Evolutionary conservation across 306 rosid species (phyloP).

Genomic region (Castanea crenata): DNA sequence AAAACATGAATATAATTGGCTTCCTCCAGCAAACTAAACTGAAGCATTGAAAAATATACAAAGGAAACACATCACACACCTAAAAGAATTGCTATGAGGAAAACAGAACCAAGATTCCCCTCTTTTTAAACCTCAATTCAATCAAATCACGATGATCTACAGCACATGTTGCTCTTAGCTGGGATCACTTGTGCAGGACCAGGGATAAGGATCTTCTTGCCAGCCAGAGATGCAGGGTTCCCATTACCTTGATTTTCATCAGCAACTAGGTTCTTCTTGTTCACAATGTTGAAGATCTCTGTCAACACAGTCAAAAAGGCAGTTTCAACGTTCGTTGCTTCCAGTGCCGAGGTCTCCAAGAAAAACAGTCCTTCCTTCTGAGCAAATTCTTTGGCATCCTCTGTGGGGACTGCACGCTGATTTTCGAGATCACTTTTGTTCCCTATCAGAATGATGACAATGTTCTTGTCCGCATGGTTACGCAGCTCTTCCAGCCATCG

Average conservation of each 20-base stretch:
- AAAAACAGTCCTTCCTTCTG: slow-evolving; percentile 91
- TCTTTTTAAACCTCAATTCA: slow-evolving; percentile 18
- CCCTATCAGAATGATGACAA: slow-evolving; percentile 85
- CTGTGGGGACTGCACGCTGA: slow-evolving; percentile 83
- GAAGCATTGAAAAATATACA: slow-evolving; percentile 45
- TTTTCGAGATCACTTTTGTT: slow-evolving; percentile 82
- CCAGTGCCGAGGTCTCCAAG: slow-evolving; percentile 88
- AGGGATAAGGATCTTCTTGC: slow-evolving; percentile 76
- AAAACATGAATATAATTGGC: slow-evolving; percentile 25
- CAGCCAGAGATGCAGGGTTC: slow-evolving; percentile 58
- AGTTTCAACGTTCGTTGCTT: slow-evolving; percentile 82
- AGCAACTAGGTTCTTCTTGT: slow-evolving; percentile 71
- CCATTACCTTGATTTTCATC: slow-evolving; percentile 68
- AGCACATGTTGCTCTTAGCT: slow-evolving; percentile 63
- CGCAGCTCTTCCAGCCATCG: slow-evolving; percentile 97
- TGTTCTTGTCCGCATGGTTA: slow-evolving; percentile 91
- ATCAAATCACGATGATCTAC: slow-evolving; percentile 46
- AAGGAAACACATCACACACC: slow-evolving; percentile 43
- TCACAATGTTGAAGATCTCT: slow-evolving; percentile 83
- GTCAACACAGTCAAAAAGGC: slow-evolving; percentile 85
- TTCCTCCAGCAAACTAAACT: slow-evolving; percentile 40
- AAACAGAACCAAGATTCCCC: slow-evolving; percentile 22
- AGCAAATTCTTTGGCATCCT: slow-evolving; percentile 91
- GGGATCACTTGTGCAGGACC: slow-evolving; percentile 90
- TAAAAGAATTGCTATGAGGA: slow-evolving; percentile 48